Evolutionary conservation across 805 yeast species (phyloP), one percentile per base, ranked within the genome.

Genomic region (Lipomyces oligophaga): DNA sequence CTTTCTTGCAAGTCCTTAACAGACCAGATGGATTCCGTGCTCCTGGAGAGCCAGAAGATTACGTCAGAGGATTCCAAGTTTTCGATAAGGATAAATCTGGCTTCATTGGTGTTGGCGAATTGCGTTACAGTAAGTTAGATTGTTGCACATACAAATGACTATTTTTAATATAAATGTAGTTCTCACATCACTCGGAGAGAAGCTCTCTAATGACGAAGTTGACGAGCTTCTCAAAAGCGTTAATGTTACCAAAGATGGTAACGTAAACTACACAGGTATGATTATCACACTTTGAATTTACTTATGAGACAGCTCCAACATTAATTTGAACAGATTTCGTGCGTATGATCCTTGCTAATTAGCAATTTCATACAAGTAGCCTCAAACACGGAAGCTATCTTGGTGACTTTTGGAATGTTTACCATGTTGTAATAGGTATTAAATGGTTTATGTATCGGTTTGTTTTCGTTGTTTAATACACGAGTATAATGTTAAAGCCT

Each of bases 61-160:
- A 90, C 68, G 79, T 93, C 63, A 85, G 90, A 64, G 93, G 90
- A 0, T 93, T 93, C 78, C 97, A 93, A 71, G 97, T 93, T 4
- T 93, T 93, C 60, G 99, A 93, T 71, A 93, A 90, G 72, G 95
- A 88, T 57, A 79, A 83, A 55, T 84, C 96, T 16, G 99, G 99
- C 4, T 85, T 82, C 70, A 93, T 93, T 59, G 95, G 97, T 33
- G 95, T 93, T 36, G 99, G 99, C 47, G 97, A 93, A 70, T 77
- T 93, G 61, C 80, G 95, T 66, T 93, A 93, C 69, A 88, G 63
- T 60, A 55, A 20, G 63, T 38, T n/a, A 8, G 5, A 16, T 16
- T 28, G 8, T 4, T 19, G 18, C 18, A 26, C 15, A 19, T 16
- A 28, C 32, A 5, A 16, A 7, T 30, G 36, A 4, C 13, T 20